Evolutionary conservation across 1,139 yeast species (phyloP), one percentile per base, ranked within the genome.

Genomic region (Taiozyma onychis): DNA sequence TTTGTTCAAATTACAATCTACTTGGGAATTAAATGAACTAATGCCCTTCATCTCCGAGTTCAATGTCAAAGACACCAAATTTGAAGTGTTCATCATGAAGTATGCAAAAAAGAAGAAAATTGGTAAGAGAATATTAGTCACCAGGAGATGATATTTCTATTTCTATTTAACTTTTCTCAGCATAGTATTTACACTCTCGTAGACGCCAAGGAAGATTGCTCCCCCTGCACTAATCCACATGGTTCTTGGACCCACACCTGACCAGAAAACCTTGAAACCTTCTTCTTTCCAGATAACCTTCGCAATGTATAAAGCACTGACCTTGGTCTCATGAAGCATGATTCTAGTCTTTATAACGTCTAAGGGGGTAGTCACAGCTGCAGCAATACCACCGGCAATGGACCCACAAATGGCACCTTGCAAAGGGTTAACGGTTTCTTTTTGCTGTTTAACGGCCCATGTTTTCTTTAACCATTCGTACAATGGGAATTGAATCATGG

Each of bases 211-310:
- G 71, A 95, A 93, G 39, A 95, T 89, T 32, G 98, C 97, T 21
- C 99, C 99, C 18, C 99, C 99, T 4, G 96, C 95, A 71, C 96
- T 85, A 54, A 93, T 93, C 99, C 99, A 93, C 80, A 88, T 77
- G 0, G 97, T 90, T 65, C 99, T 76, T 2, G 99, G 98, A 0
- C 96, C 97, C 41, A 91, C 77, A 6, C 99, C 99, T 48, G 78
- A 79, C 64, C 81, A 78, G 57, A 93, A 88, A 1, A 86, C 90
- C 9, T 64, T 57, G 46, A 72, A 67, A 0, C 96, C 96, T 61
- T 88, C 96, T 48, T 85, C 88, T 35, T 65, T 66, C 18, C 77
- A 66, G 50, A 90, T 74, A 7, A 60, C 65, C 28, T 59, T 59
- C 1, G 85, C 77, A 51, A 88, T 67, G 6, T 66, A 59, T 4